phyloP scores from a whole-genome alignment of 1,284 basidiomycete species.

The Ceratobasidium sp. region DNA sequence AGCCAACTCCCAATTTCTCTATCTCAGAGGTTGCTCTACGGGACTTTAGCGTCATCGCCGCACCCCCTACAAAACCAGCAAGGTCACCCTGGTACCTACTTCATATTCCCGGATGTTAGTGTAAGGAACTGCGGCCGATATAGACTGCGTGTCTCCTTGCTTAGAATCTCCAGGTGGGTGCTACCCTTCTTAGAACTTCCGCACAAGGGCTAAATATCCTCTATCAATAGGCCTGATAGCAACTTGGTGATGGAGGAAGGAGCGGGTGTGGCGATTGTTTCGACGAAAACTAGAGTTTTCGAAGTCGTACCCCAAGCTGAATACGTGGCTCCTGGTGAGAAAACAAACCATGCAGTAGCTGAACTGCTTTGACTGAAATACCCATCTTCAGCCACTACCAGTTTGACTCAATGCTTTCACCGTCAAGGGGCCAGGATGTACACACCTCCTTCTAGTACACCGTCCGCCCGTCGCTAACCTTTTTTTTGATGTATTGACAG shows the following conservation, averaged over 20 bases:
- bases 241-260: conserved; percentile 56
- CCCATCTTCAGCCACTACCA: conserved; percentile 56
- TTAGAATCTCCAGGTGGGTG: conserved; percentile 82
- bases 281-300: conserved; percentile 78
- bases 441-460: conserved; percentile 46
- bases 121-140: conserved; percentile 82
- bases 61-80: conserved; percentile 82
- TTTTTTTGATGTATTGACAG: conserved; percentile 44
- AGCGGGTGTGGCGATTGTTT: conserved; percentile 72
- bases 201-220: conserved; percentile 7
- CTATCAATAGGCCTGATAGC: conserved; percentile 12
- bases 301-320: conserved; percentile 78
- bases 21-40: conserved; percentile 78
- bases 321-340: conserved; percentile 85
- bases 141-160: conserved; percentile 78
- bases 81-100: conserved; percentile 83
- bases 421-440: conserved; percentile 84
- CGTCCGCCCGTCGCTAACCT: conserved; percentile 44
- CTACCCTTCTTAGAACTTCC: background rate
- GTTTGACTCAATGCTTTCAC: conserved; percentile 74
- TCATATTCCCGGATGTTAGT: conserved; percentile 91
- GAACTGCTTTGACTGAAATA: background rate
- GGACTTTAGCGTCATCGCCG: conserved; percentile 84
- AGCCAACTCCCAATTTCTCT: conserved; percentile 51
- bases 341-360: conserved; percentile 3